A percentile compares a stretch with the other conserved stretches of the same genome.
phyloP scores from a whole-genome alignment of 2,329 filamentous ascomycete species.

The Graphiopsis chlorocephala region DNA sequence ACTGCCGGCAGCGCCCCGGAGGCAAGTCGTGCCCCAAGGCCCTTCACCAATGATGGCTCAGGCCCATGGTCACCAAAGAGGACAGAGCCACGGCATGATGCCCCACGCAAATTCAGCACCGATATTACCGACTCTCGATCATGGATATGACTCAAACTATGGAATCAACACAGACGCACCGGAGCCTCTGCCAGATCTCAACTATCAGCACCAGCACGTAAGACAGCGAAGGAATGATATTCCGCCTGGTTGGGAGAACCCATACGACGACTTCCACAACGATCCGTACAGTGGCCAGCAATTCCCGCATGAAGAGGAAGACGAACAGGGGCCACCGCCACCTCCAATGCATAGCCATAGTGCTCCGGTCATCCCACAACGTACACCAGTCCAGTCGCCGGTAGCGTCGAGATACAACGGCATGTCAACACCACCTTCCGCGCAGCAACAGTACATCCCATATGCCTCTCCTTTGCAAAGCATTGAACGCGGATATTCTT shows the following conservation, averaged over 20 bases:
- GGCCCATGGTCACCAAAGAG: slow-evolving; percentile 26
- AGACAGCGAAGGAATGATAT: slow-evolving; percentile 28
- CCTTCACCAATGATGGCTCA: slow-evolving; percentile 15
- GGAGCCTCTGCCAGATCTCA: slow-evolving; percentile 34
- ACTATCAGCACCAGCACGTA: slow-evolving; percentile 30
- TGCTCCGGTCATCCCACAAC: slow-evolving; percentile 31
- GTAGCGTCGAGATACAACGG: slow-evolving; percentile 19
- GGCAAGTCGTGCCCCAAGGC: slow-evolving; percentile 3
- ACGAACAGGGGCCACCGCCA: slow-evolving; percentile 32
- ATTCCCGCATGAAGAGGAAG: slow-evolving; percentile 21
- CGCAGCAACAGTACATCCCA: slow-evolving; percentile 28
- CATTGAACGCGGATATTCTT: slow-evolving; percentile 29
- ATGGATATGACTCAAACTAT: slow-evolving; percentile 23
- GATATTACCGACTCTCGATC: slow-evolving; percentile 52
- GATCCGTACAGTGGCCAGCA: slow-evolving; percentile 2
- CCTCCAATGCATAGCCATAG: slow-evolving; percentile 38
- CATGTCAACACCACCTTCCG: slow-evolving; percentile 22
- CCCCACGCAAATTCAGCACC: slow-evolving; percentile 48
- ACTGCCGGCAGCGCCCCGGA: slow-evolving; percentile 28
- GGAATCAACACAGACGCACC: slow-evolving; percentile 28
- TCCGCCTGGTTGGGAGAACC: slow-evolving; percentile 29
- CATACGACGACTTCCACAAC: slow-evolving; percentile 26
- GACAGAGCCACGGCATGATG: slow-evolving; percentile 29
- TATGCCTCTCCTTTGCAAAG: slow-evolving; percentile 31
- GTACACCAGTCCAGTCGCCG: slow-evolving; percentile 22